Base-by-base conservation (phyloP, 441 rosid species). In the Aquilaria agallochum region DNA sequence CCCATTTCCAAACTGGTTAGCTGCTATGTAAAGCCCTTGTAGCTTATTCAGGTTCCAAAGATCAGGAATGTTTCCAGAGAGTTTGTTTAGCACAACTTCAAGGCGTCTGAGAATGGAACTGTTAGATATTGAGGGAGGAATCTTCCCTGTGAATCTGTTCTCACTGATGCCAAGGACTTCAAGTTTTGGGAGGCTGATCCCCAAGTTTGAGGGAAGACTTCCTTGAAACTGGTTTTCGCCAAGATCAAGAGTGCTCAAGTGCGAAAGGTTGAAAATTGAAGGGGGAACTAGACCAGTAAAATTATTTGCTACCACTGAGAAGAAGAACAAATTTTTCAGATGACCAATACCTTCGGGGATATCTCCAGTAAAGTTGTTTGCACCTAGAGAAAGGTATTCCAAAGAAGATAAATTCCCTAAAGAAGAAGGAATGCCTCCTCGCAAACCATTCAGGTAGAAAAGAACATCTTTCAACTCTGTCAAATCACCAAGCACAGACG, bases 1-100 rank as follows among this genome's bases (percentile, higher is more conserved):
- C 6, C 63, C 66, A 10, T 27, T 60, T 40, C 78, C 80, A 7
- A 74, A 59, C 8, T 53, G 30, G 4, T 72, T 76, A 0, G 0
- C 0, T 6, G 9, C 50, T 1, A 72, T 3, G 31, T 0, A 0
- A 0, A 73, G 2, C 9, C 1, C 0, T 0, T 0, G 8, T 50
- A 67, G 61, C 11, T 31, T 47, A 0, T 10, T 31, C 48, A 59
- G 13, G 2, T 31, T 58, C 48, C 48, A 53, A 2, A 69, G 3
- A 31, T 57, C 7, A 0, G 59, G 59, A 3, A 76, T 15, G 30
- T 53, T 40, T 0, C 77, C 77, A 2, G 45, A 51, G 14, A 72
- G 31, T 2, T 3, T 11, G 12, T 59, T 53, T 3, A 0, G 0
- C 0, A 0, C 0, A 1, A 52, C 20, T 5, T 59, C 31, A 66